Percentiles rank a stretch among this genome's conserved stretches.
phyloP scores from a whole-genome alignment of 108 stramenopile species.

The Nitzschia putrida region DNA sequence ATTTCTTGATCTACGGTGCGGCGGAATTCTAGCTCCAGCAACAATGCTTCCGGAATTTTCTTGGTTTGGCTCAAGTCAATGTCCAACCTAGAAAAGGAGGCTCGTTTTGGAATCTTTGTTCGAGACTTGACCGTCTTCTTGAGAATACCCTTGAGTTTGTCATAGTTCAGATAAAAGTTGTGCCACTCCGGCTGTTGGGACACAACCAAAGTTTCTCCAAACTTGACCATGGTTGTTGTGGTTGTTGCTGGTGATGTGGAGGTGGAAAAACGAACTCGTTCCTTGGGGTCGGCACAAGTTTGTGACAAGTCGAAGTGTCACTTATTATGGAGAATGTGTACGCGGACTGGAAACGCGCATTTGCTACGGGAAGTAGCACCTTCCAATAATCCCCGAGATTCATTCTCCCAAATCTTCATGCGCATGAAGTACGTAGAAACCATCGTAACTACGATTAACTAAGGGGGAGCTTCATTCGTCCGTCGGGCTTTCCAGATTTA shows the following conservation, averaged over 20 bases:
- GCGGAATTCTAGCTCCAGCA: conserved; percentile 40
- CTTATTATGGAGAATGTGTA: no score
- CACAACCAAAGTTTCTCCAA: conserved; percentile 50
- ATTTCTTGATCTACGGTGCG: conserved; percentile 60
- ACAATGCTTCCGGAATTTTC: neutral
- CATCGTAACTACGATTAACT: no score
- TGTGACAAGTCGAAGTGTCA: no score
- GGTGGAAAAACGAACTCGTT: no score
- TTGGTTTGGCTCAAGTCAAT: neutral
- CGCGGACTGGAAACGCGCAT: no score
- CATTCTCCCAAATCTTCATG: no score
- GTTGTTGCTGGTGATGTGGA: neutral
- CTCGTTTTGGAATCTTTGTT: neutral
- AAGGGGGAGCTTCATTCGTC: no score
- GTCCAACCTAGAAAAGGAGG: neutral
- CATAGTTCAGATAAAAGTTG: conserved; percentile 59
- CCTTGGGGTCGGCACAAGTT: no score
- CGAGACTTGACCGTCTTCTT: conserved; percentile 7
- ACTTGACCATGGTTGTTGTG: conserved; percentile 44
- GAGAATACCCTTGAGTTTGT: conserved; percentile 47
- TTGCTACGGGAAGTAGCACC: no score
- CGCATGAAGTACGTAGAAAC: no score
- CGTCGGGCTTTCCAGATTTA: no score
- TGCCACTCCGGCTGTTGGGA: conserved; percentile 49
- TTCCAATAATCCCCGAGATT: no score